These are phyloP conservation scores for Craspedostauros australis DNA, from an alignment of 108 stramenopile genomes.

Conservation along the genomic window DNA sequence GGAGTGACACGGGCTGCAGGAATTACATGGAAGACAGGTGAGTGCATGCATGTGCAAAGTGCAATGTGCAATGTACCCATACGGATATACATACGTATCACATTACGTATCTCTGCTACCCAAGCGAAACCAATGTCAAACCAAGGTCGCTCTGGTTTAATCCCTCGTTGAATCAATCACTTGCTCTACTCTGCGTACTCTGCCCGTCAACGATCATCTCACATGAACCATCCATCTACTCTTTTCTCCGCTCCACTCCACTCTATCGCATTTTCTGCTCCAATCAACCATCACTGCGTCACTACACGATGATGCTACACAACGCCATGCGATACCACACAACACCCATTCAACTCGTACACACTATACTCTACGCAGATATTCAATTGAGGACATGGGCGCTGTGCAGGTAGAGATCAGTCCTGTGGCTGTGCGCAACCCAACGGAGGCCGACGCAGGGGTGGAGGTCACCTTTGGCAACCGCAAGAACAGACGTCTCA, in stretches of 20 bases:
- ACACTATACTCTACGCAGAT: conserved; percentile 20
- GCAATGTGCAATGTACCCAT: not conserved
- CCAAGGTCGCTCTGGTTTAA: no score
- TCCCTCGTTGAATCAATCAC: not conserved
- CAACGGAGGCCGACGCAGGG: conserved; percentile 4
- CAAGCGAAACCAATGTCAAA: no score
- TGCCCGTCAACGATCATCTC: not conserved
- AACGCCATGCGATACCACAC: not conserved
- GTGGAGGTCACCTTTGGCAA: conserved; percentile 35
- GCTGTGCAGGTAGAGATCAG: conserved; percentile 60
- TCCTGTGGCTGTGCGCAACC: conserved; percentile 24
- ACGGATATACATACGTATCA: not conserved
- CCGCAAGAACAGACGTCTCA: conserved; percentile 31
- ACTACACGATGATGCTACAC: not conserved
- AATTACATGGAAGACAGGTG: conserved; percentile 85
- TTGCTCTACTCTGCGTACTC: not conserved
- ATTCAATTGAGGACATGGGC: conserved; percentile 74
- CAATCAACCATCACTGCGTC: not conserved
- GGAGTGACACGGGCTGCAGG: conserved; percentile 75
- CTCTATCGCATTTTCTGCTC: not conserved
- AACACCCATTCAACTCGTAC: not conserved
- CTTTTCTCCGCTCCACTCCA: conserved; percentile 13
- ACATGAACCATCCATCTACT: not conserved
- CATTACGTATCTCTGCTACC: no score
- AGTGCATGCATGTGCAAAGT: conserved; percentile 1